Evolutionary conservation across 1,139 yeast species (phyloP), one percentile per base, ranked within the genome.

Genomic region (Geotrichum siamense): DNA sequence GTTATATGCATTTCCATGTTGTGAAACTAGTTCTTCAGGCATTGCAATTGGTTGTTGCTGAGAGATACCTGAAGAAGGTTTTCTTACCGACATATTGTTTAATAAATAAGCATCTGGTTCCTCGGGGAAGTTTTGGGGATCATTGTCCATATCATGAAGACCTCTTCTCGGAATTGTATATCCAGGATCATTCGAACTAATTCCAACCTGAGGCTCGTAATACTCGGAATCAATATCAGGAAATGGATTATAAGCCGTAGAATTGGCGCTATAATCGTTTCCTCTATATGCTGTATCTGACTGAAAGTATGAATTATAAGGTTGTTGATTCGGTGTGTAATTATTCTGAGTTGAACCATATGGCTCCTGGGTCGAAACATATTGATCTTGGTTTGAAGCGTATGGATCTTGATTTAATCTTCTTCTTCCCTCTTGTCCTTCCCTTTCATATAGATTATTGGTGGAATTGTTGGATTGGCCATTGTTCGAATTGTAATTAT

Each of bases 31-130:
- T 2, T 34, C 34, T 15, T 22, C 23, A 4, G 44, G 40, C 20
- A 38, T 27, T 4, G 23, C 37, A 39, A 12, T 16, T 5, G 32
- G 5, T 12, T 22, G 35, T 16, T 17, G 21, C 9, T 16, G 15
- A 23, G 21, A 13, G n/a, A n/a, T 4, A 26, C 40, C 3, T 13
- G 20, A 8, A 5, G 35, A 9, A 20, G 15, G 19, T 33, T 34
- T n/a, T n/a, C n/a, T n/a, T n/a, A n/a, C n/a, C n/a, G n/a, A n/a
- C 17, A 42, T 20, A 3, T n/a, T 30, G 15, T 36, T 22, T 10
- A 42, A 32, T 22, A 42, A 27, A 15, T 37, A 31, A 2, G 39
- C 10, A 38, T 42, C 35, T 12, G 45, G 45, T 16, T 35, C 45
- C 21, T 42, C 45, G 2, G 41, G 41, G 16, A 25, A 37, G 8